Evolutionary conservation across 345 rosid species (phyloP).

Genomic region (Ceriops decandra): DNA sequence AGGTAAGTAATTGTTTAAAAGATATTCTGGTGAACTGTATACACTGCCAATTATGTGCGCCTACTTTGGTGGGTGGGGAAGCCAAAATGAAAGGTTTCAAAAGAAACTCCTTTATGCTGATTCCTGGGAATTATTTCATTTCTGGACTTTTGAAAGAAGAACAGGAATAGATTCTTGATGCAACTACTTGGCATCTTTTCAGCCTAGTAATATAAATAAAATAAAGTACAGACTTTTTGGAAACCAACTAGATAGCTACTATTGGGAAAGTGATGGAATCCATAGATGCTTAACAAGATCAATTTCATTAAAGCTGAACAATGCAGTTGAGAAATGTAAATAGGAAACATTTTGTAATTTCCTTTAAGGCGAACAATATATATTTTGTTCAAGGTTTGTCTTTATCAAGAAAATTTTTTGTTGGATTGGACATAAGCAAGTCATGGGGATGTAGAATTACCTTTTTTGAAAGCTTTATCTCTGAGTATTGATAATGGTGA

Average conservation of each 20-base stretch:
- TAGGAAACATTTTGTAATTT: not conserved
- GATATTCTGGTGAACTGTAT: not conserved
- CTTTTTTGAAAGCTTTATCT: not conserved
- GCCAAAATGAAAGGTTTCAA: conserved; percentile 15
- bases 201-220: not conserved
- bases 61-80: conserved; percentile 5
- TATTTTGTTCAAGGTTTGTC: not conserved
- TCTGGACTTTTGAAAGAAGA: not conserved
- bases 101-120: conserved; percentile 27
- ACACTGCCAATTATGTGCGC: not conserved
- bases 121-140: conserved; percentile 23
- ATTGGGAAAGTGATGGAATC: conserved; percentile 14
- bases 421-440: not conserved
- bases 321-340: not conserved
- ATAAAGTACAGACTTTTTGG: not conserved
- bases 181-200: conserved; percentile 23
- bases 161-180: conserved; percentile 23
- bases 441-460: not conserved
- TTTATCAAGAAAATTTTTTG: not conserved
- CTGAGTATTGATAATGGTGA: not conserved
- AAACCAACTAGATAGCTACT: conserved; percentile 2
- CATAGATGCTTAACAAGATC: conserved; percentile 6
- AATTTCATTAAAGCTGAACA: not conserved
- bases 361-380: conserved; percentile 1
- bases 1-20: conserved; percentile 48